phyloP scores from a whole-genome alignment of 257 asterid genomes.

The Solanum chilense region DNA sequence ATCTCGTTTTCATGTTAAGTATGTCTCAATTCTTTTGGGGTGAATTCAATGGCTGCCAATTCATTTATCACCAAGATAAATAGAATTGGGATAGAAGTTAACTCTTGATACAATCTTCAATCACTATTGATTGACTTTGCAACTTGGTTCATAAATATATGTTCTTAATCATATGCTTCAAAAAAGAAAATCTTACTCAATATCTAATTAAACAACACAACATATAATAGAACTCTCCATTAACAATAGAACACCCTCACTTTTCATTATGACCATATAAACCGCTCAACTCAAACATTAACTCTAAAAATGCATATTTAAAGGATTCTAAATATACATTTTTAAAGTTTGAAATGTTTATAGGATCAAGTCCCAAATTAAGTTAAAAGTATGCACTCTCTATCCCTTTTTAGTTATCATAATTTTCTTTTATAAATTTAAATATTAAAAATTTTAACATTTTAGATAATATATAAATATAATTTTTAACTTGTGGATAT shows the following conservation, averaged over 20 bases:
- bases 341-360: background rate
- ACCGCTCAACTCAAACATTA: background rate
- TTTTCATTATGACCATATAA: background rate
- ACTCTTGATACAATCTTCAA: background rate
- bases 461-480: too few species aligned
- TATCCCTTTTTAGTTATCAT: fast-evolving
- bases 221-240: background rate
- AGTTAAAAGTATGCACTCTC: too few species aligned
- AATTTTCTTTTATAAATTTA: too few species aligned
- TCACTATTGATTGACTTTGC: background rate
- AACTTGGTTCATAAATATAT: background rate
- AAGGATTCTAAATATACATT: background rate
- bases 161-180: background rate
- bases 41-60: background rate
- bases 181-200: background rate
- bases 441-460: too few species aligned
- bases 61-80: background rate
- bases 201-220: background rate
- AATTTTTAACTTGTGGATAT: too few species aligned
- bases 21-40: background rate
- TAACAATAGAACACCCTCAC: background rate
- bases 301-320: background rate
- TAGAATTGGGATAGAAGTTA: background rate
- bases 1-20: too few species aligned
- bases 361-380: too few species aligned